phyloP scores from a whole-genome alignment of 2,329 filamentous ascomycete species.

The Aspergillus spinulosporus region DNA sequence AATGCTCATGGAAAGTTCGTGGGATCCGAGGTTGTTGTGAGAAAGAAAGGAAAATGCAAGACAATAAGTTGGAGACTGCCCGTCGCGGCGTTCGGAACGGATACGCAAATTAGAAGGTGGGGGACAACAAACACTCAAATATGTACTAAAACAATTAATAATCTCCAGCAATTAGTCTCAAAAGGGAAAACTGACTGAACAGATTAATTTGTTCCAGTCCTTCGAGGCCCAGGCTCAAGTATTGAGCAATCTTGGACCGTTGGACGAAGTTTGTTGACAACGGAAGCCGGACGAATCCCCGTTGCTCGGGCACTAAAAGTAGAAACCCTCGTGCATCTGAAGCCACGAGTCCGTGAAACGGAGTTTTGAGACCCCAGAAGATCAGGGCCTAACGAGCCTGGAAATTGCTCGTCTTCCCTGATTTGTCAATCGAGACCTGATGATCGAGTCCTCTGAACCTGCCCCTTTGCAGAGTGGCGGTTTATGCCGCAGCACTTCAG shows the following conservation, averaged over 20 bases:
- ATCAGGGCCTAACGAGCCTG: neutral
- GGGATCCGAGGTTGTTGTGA: slow-evolving; percentile 3
- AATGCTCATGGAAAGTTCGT: neutral
- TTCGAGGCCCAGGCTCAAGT: neutral
- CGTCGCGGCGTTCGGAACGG: slow-evolving; percentile 9
- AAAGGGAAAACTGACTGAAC: neutral
- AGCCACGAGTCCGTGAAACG: neutral
- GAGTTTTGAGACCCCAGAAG: neutral
- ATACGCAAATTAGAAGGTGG: slow-evolving; percentile 13
- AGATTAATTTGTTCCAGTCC: neutral
- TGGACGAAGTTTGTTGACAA: neutral
- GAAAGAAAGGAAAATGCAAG: slow-evolving; percentile 3
- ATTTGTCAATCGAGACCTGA: neutral
- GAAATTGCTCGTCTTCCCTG: neutral
- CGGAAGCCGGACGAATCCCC: slow-evolving; percentile 3
- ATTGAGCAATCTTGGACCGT: neutral
- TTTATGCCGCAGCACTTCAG: neutral
- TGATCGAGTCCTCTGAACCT: neutral
- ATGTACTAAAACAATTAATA: neutral
- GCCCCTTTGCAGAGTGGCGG: slow-evolving; percentile 1
- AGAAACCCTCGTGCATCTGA: neutral
- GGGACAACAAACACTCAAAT: neutral
- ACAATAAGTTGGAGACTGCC: neutral
- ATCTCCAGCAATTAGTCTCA: neutral
- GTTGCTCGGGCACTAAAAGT: slow-evolving; percentile 3